Evolutionary conservation across 805 yeast genomes (phyloP).

Genomic region (Nakazawaea wyomingensis): DNA sequence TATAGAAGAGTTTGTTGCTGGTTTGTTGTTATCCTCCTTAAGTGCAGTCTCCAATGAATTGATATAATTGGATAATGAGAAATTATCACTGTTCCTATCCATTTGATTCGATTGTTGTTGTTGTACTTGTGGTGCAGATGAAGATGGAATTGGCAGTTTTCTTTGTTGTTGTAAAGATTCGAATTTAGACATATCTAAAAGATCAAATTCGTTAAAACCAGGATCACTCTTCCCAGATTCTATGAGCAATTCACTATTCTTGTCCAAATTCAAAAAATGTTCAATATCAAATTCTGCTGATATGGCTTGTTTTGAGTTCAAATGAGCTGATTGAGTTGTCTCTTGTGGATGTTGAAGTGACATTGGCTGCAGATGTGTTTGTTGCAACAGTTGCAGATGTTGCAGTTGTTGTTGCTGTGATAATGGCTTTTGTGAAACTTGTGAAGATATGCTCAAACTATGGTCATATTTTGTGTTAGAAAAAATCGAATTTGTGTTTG

Average conservation of each 20-base stretch:
- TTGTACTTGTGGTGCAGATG: constrained; percentile 1
- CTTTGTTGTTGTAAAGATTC: constrained; percentile 10
- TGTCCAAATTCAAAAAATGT: constrained; percentile 26
- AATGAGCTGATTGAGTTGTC: not conserved
- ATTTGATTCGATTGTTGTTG: constrained; percentile 4
- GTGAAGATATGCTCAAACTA: constrained; percentile 13
- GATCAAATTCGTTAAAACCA: constrained; percentile 18
- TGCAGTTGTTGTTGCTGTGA: constrained; percentile 4
- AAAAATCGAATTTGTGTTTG: constrained; percentile 18
- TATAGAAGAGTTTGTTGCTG: not conserved
- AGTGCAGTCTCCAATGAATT: constrained; percentile 28
- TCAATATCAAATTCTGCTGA: constrained; percentile 23
- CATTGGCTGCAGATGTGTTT: constrained; percentile 5
- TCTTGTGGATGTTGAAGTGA: constrained; percentile 3
- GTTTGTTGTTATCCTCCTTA: constrained; percentile 19
- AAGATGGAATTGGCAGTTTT: no score
- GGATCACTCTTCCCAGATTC: constrained; percentile 2
- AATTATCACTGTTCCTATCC: constrained; percentile 10
- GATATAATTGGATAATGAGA: constrained; percentile 25
- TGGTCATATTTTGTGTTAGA: constrained; percentile 14
- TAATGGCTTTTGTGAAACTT: constrained; percentile 10
- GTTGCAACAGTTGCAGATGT: constrained; percentile 2
- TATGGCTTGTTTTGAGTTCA: not conserved
- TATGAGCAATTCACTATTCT: constrained; percentile 14
- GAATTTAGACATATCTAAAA: constrained; percentile 23